phyloP scores from a whole-genome alignment of 768 basidiomycete species.

The Antrodiella citrinella region DNA sequence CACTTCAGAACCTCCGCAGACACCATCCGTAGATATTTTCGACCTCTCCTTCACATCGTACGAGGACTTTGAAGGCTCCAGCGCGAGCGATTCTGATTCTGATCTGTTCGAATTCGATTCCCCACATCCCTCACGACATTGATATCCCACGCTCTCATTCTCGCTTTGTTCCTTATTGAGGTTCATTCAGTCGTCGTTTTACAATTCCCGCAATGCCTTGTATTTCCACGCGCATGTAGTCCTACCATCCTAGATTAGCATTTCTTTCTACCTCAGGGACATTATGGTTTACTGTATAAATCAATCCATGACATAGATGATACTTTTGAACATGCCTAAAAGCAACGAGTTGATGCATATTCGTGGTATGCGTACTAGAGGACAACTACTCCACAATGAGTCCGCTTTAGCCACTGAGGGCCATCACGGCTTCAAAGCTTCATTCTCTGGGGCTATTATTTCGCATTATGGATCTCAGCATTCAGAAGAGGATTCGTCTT shows the following conservation, averaged over 20 bases:
- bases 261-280: background rate
- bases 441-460: no score
- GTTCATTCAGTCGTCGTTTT: background rate
- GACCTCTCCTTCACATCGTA: constrained; percentile 31
- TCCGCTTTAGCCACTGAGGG: no score
- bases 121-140: constrained; percentile 5
- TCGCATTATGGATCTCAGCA: no score
- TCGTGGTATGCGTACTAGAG: no score
- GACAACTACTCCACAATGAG: no score
- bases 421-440: no score
- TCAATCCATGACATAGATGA: no score
- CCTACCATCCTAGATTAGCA: background rate
- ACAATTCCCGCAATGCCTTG: background rate
- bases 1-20: constrained; percentile 53
- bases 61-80: constrained; percentile 25
- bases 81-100: constrained; percentile 21
- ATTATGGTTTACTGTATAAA: no score
- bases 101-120: constrained; percentile 31
- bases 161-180: background rate
- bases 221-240: background rate
- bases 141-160: background rate
- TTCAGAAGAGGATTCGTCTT: no score
- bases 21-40: constrained; percentile 77
- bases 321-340: no score
- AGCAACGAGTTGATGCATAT: no score